Evolutionary conservation across 2,329 filamentous ascomycete species (phyloP).

Genomic region (Aspergillus hortae): DNA sequence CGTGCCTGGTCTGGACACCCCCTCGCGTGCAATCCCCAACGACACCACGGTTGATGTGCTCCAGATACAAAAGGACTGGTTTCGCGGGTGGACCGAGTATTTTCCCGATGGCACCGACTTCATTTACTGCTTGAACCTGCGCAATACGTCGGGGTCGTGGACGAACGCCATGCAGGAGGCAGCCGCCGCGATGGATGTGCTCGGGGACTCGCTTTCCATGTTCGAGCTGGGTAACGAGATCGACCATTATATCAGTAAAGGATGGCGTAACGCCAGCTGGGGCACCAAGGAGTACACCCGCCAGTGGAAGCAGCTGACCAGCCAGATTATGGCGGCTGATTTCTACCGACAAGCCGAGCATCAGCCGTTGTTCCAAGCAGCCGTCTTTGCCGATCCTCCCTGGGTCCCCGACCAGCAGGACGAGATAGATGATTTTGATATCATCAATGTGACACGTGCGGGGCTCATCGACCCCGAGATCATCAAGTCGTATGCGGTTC

Average conservation of each 20-base stretch:
- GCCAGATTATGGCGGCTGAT: neutral
- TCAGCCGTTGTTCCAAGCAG: slow-evolving; percentile 6
- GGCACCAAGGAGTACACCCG: slow-evolving; percentile 1
- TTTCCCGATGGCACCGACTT: slow-evolving; percentile 3
- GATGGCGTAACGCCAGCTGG: slow-evolving; percentile 3
- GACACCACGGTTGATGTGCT: slow-evolving; percentile 4
- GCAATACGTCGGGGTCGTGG: slow-evolving; percentile 4
- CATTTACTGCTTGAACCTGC: slow-evolving; percentile 5
- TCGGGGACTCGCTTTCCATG: slow-evolving; percentile 1
- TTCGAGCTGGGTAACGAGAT: slow-evolving; percentile 9
- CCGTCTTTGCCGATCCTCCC: slow-evolving; percentile 7
- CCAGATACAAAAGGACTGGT: slow-evolving; percentile 2
- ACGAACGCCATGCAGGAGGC: slow-evolving; percentile 5
- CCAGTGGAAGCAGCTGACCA: slow-evolving; percentile 6
- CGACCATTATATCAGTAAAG: slow-evolving; percentile 9
- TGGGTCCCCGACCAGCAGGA: slow-evolving; percentile 7
- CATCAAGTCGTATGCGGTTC: slow-evolving; percentile 3
- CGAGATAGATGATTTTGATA: slow-evolving; percentile 9
- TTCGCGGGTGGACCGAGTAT: slow-evolving; percentile 4
- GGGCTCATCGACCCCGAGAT: slow-evolving; percentile 4
- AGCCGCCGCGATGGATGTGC: slow-evolving; percentile 1
- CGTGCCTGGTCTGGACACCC: neutral
- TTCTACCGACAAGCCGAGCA: slow-evolving; percentile 5
- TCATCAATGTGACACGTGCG: slow-evolving; percentile 4
- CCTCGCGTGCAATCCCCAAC: slow-evolving; percentile 2